phyloP scores from a whole-genome alignment of 306 rosid genomes.

The Cicer cuneatum region DNA sequence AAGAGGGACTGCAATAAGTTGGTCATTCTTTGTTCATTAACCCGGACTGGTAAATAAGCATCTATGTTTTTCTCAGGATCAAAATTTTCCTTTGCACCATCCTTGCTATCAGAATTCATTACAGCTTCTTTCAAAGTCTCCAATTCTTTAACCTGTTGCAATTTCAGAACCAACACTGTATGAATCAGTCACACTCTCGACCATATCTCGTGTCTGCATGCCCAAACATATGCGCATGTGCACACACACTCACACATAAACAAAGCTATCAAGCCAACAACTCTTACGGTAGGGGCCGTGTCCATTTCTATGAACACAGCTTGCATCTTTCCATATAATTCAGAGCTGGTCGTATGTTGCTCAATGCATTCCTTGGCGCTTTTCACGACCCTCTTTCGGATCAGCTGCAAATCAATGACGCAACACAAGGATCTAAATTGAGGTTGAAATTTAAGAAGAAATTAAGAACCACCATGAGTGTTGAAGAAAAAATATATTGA shows the following conservation, averaged over 20 bases:
- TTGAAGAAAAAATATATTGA: slow-evolving; percentile 11
- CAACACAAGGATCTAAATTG: slow-evolving; percentile 38
- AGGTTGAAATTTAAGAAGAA: slow-evolving; percentile 12
- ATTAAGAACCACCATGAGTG: slow-evolving; percentile 16
- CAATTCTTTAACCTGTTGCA: slow-evolving; percentile 54
- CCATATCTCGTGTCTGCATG: background rate
- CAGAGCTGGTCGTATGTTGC: slow-evolving; percentile 59
- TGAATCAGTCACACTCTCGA: slow-evolving; percentile 20
- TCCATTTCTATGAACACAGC: slow-evolving; percentile 77
- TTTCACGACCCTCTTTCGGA: slow-evolving; percentile 74
- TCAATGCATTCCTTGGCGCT: slow-evolving; percentile 82
- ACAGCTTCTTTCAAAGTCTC: slow-evolving; percentile 72
- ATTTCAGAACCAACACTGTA: slow-evolving; percentile 22
- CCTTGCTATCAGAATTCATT: slow-evolving; percentile 54
- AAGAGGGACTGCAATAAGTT: slow-evolving; percentile 78
- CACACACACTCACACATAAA: background rate
- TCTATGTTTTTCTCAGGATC: slow-evolving; percentile 84
- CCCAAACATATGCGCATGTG: background rate
- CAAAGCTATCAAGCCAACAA: slow-evolving; percentile 8
- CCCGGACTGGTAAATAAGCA: slow-evolving; percentile 75
- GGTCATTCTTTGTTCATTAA: slow-evolving; percentile 90
- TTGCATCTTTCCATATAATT: slow-evolving; percentile 75
- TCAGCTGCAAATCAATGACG: slow-evolving; percentile 56
- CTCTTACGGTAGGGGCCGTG: slow-evolving; percentile 67
- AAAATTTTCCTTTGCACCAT: slow-evolving; percentile 48